Evolutionary conservation across 1,284 basidiomycete genomes (phyloP).

Genomic region (Cronartium ribicola): DNA sequence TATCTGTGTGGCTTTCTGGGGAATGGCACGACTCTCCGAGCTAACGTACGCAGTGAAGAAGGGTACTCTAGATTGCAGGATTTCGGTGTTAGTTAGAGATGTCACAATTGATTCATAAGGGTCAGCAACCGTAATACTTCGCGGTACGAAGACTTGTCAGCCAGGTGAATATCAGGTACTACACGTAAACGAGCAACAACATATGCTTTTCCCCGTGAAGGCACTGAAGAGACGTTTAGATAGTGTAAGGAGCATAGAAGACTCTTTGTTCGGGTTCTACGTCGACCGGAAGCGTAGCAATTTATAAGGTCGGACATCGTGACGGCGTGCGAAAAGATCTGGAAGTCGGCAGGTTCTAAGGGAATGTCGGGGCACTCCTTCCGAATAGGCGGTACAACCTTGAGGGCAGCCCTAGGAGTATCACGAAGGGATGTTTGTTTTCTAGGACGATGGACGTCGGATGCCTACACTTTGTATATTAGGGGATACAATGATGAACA

Average conservation of each 20-base stretch:
- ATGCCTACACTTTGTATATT: not conserved
- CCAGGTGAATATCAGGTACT: not conserved
- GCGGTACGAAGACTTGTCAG: not conserved
- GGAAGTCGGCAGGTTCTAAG: not conserved
- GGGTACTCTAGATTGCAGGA: not conserved
- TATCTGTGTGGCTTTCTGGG: constrained; percentile 2
- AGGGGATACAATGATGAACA: not conserved
- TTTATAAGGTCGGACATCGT: not conserved
- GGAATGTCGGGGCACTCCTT: not conserved
- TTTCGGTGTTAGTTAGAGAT: too few relatives aligned
- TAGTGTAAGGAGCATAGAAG: not conserved
- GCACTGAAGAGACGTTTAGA: not conserved
- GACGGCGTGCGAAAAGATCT: not conserved
- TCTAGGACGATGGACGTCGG: not conserved
- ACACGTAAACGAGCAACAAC: not conserved
- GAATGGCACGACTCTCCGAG: not conserved
- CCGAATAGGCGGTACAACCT: too few relatives aligned
- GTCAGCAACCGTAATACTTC: not conserved
- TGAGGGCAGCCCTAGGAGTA: not conserved
- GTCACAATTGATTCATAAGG: not conserved
- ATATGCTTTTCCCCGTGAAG: not conserved
- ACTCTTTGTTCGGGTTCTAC: not conserved
- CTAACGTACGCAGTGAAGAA: not conserved
- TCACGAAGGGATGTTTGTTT: not conserved
- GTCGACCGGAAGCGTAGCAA: not conserved